Conservation (phyloP, 805 yeast species). For the Ogataea zsoltii region DNA sequence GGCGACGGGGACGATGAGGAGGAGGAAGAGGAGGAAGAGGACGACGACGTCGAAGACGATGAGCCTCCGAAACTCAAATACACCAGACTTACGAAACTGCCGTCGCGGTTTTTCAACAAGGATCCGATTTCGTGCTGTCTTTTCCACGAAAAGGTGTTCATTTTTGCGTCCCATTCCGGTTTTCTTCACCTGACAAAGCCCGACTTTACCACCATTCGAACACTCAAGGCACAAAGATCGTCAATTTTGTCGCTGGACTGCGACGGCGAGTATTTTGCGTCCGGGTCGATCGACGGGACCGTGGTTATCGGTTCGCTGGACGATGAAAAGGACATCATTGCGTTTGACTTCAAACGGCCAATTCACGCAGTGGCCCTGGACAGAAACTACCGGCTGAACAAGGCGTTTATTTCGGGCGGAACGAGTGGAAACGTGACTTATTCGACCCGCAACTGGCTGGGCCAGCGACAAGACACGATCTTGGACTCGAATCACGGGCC, state of each 20-base stretch:
- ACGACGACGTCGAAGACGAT: conserved; percentile 46
- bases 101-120: conserved; percentile 64
- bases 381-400: conserved; percentile 59
- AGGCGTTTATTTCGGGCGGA: conserved; percentile 83
- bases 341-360: conserved; percentile 84
- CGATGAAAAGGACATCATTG: conserved; percentile 63
- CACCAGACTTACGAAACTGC: conserved; percentile 65
- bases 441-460: conserved; percentile 85
- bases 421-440: conserved; percentile 79
- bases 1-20: conserved; percentile 19
- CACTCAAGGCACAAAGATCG: conserved; percentile 83
- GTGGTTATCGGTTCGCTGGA: conserved; percentile 73
- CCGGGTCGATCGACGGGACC: conserved; percentile 94
- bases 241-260: conserved; percentile 73
- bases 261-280: conserved; percentile 75
- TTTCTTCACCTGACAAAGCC: conserved; percentile 66
- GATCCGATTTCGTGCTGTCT: conserved; percentile 79
- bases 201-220: conserved; percentile 60
- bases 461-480: conserved; percentile 68
- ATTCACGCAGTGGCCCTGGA: conserved; percentile 84
- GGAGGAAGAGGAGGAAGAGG: conserved; percentile 38
- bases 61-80: conserved; percentile 78
- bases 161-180: conserved; percentile 92
- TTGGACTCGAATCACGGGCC: conserved; percentile 67
- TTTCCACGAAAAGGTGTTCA: conserved; percentile 59